These are phyloP conservation scores for Candida maltosa DNA, from an alignment of 805 yeast species.

Conservation along the genomic window DNA sequence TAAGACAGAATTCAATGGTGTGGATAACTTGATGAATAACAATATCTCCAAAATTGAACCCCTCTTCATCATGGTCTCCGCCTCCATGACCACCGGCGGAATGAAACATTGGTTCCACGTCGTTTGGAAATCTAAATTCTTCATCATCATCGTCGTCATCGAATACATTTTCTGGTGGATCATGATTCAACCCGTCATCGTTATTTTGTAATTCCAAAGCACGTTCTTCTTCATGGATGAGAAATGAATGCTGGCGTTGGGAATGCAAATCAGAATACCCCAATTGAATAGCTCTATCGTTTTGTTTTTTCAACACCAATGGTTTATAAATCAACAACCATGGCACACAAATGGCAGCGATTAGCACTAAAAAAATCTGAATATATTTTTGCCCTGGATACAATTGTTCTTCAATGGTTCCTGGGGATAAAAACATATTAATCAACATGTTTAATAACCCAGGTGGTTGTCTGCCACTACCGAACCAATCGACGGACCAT, in stretches of 20 bases:
- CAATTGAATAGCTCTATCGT: constrained; percentile 29
- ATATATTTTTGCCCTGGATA: constrained; percentile 63
- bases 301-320: constrained; percentile 38
- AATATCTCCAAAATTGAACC: constrained; percentile 55
- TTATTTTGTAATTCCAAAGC: constrained; percentile 19
- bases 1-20: constrained; percentile 75
- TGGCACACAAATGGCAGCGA: constrained; percentile 72
- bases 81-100: constrained; percentile 42
- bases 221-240: constrained; percentile 40
- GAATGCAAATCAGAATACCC: constrained; percentile 39
- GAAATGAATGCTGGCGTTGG: constrained; percentile 41
- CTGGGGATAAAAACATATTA: constrained; percentile 74
- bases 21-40: constrained; percentile 79
- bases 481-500: constrained; percentile 73
- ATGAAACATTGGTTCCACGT: constrained; percentile 29
- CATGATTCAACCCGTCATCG: constrained; percentile 9
- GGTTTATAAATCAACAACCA: constrained; percentile 69
- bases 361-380: constrained; percentile 52
- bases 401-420: constrained; percentile 60
- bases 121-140: constrained; percentile 37
- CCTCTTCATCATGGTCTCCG: constrained; percentile 43
- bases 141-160: constrained; percentile 13
- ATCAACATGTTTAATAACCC: constrained; percentile 72
- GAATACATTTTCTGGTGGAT: constrained; percentile 15
- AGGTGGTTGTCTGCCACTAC: constrained; percentile 61